These are phyloP conservation scores for Candida tropicalis DNA, from an alignment of 1,139 yeast genomes.

Conservation along the genomic window DNA sequence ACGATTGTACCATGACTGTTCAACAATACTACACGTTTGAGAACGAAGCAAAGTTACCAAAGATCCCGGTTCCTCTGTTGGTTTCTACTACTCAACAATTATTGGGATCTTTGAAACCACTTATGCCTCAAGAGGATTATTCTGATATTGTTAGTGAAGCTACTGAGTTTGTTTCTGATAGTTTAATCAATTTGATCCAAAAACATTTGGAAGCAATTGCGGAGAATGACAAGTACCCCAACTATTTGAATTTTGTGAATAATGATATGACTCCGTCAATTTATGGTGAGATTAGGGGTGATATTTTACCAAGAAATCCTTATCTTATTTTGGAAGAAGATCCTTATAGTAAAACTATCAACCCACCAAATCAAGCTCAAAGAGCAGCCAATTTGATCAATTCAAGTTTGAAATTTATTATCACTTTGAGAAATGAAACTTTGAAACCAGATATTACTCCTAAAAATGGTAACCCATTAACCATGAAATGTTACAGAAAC, in stretches of 20 bases:
- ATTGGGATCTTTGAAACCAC: conserved; percentile 51
- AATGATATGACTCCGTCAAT: conserved; percentile 63
- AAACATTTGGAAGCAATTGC: conserved; percentile 50
- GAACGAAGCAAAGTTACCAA: conserved; percentile 37
- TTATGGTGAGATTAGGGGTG: conserved; percentile 65
- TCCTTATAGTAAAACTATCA: conserved; percentile 57
- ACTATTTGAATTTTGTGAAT: conserved; percentile 64
- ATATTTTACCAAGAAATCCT: conserved; percentile 75
- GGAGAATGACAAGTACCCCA: conserved; percentile 38
- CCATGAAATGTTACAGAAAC: conserved; percentile 68
- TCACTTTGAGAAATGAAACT: conserved; percentile 55
- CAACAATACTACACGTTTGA: conserved; percentile 20
- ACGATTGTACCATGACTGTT: conserved; percentile 5
- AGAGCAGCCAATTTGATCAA: conserved; percentile 67
- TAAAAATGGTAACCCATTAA: conserved; percentile 49
- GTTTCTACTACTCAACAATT: conserved; percentile 48
- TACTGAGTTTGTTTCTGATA: conserved; percentile 43
- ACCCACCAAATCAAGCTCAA: conserved; percentile 65
- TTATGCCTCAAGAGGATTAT: conserved; percentile 48
- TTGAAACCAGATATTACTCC: conserved; percentile 62
- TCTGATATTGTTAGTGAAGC: conserved; percentile 42
- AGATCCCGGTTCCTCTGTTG: conserved; percentile 58
- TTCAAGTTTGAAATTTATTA: conserved; percentile 65
- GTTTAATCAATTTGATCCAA: conserved; percentile 51
- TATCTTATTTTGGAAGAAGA: conserved; percentile 73